Conservation (phyloP, 306 rosid species). For the Dalbergia cultrata region DNA sequence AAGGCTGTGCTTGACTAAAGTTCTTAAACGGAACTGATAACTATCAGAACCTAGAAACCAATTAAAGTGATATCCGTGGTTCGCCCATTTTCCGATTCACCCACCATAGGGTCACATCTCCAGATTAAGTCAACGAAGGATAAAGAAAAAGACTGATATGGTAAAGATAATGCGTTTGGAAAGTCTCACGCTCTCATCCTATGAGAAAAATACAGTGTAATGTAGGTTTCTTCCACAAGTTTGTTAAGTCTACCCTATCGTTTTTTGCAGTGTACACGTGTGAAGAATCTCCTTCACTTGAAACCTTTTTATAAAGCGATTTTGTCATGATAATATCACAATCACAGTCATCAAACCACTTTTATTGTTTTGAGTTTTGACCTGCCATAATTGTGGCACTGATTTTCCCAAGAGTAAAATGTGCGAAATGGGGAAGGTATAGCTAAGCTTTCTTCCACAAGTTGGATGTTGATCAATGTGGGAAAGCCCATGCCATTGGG, state of each 20-base stretch:
- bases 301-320: constrained; percentile 12
- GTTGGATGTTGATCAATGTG: background rate
- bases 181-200: background rate
- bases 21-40: background rate
- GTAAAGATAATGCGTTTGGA: background rate
- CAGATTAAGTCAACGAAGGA: constrained; percentile 39
- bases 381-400: background rate
- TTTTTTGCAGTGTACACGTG: background rate
- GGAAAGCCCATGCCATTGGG: background rate
- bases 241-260: too few species aligned
- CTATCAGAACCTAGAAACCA: constrained; percentile 19
- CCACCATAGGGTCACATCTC: constrained; percentile 16
- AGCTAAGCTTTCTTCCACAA: constrained; percentile 20
- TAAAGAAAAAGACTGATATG: background rate
- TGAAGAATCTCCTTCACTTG: constrained; percentile 18
- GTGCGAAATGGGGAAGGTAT: background rate
- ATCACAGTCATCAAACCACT: constrained; percentile 1
- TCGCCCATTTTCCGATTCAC: constrained; percentile 26
- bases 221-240: constrained; percentile 9
- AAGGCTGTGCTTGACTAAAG: constrained; percentile 22
- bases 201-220: background rate
- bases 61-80: constrained; percentile 18
- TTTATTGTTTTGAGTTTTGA: background rate
- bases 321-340: constrained; percentile 13
- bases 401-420: background rate